Percentiles rank a stretch among this genome's conserved stretches.
Evolutionary conservation across 495 filamentous ascomycete species (phyloP).

Genomic region (Cairneyella variabilis): DNA sequence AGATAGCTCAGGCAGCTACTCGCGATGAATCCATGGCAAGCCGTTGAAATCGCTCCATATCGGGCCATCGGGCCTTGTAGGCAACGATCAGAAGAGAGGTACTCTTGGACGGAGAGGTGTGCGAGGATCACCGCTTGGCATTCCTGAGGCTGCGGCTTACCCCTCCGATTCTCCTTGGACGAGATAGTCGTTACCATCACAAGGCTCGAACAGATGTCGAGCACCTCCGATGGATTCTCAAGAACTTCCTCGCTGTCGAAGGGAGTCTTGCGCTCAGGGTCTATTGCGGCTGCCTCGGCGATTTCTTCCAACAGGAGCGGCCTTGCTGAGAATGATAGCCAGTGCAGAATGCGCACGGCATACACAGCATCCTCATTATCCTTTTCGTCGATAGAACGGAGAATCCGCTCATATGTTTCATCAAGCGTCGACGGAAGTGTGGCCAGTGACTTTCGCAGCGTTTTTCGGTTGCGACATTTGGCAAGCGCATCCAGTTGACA

Average conservation of each 20-base stretch:
- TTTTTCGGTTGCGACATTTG: conserved; percentile 24
- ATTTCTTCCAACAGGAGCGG: conserved; percentile 28
- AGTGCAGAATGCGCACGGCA: conserved; percentile 29
- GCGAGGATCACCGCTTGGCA: conserved; percentile 19
- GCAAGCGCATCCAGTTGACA: conserved; percentile 33
- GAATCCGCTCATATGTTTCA: conserved; percentile 35
- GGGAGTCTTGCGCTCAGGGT: conserved; percentile 4
- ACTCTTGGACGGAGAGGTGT: conserved; percentile 39
- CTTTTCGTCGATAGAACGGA: conserved; percentile 17
- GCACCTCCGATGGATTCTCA: conserved; percentile 23
- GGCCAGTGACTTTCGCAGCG: conserved; percentile 22
- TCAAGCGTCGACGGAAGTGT: conserved; percentile 31
- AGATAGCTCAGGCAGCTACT: conserved; percentile 33
- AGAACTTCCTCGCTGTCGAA: conserved; percentile 24
- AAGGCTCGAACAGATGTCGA: conserved; percentile 10
- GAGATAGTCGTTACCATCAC: background rate
- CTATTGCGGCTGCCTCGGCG: conserved; percentile 26
- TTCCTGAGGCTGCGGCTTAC: background rate
- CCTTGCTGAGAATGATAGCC: conserved; percentile 24
- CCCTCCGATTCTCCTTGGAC: background rate
- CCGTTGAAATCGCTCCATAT: background rate
- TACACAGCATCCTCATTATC: background rate
- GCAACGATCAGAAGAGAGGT: conserved; percentile 20
- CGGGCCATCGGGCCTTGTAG: background rate
- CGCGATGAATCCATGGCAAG: conserved; percentile 24